Evolutionary conservation across 108 stramenopile species (phyloP).

Genomic region (Fragilaria crotonensis): DNA sequence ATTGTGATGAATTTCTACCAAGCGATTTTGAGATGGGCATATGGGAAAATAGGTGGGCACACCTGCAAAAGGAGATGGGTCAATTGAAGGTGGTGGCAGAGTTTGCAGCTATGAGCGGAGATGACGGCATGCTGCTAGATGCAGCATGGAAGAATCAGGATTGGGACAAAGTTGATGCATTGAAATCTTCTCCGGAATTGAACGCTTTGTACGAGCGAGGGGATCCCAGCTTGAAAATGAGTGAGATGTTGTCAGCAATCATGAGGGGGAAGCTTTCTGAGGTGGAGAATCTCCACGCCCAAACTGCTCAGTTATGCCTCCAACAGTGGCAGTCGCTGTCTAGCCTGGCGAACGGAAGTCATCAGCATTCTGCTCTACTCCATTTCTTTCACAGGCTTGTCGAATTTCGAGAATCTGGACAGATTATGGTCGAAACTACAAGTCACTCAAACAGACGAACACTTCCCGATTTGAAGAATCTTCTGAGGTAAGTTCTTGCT

Average conservation of each 20-base stretch:
- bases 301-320: slow-evolving; percentile 73
- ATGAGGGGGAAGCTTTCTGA: slow-evolving; percentile 79
- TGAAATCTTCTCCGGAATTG: slow-evolving; percentile 42
- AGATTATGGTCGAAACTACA: slow-evolving; percentile 86
- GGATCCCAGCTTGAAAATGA: slow-evolving; percentile 59
- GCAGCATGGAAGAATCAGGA: slow-evolving; percentile 83
- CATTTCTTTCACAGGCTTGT: slow-evolving; percentile 88
- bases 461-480: slow-evolving; percentile 82
- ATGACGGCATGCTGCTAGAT: slow-evolving; percentile 72
- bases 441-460: slow-evolving; percentile 66
- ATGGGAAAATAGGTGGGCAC: slow-evolving; percentile 90
- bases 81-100: slow-evolving; percentile 81
- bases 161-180: slow-evolving; percentile 68
- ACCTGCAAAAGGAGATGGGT: slow-evolving; percentile 76
- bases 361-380: slow-evolving; percentile 63
- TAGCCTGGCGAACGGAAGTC: slow-evolving; percentile 49
- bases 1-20: slow-evolving; percentile 16
- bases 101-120: slow-evolving; percentile 50
- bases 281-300: slow-evolving; percentile 83
- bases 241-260: slow-evolving; percentile 72
- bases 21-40: slow-evolving; percentile 70
- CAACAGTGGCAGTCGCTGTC: slow-evolving; percentile 72
- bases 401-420: slow-evolving; percentile 91
- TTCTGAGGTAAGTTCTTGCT: slow-evolving; percentile 49
- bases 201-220: slow-evolving; percentile 57